Base-by-base conservation (phyloP, 352 stramenopile genomes). In the Globisporangium spinosum region DNA sequence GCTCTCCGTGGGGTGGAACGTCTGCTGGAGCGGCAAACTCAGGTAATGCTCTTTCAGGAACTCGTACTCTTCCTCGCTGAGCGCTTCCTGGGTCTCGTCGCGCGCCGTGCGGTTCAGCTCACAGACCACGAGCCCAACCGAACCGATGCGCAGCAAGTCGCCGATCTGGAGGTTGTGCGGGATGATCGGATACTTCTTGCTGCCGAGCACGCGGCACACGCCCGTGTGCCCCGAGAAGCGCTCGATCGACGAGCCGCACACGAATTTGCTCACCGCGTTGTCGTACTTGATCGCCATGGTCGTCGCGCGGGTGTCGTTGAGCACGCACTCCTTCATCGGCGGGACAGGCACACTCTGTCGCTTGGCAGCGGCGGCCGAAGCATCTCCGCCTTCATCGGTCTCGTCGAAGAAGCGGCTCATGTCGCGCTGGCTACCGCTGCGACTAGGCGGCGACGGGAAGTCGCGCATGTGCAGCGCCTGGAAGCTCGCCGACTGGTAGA, bases 181-280 rank as follows among this genome's bases (percentile, higher is more conserved):
- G 58, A 89, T 91, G 34, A 90, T 82, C 4, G 84, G 82, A 58
- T 94, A 90, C 64, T 93, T 93, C 67, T 95, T 94, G 55, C 88
- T 95, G 32, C 90, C 90, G 22, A 98, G 77, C 56, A 98, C 90
- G 68, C 88, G 77, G 69, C 91, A 97, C 43, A 96, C 93, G 49
- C 91, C 90, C 43, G 90, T 96, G 76, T 98, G 91, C 29, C 90
- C 88, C 47, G 89, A 97, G 76, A 98, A 98, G 5, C 89, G 77
- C 71, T 98, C 91, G 66, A 95, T 92, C 5, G 83, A 93, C 66
- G 87, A 92, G 5, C 87, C 87, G 68, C 87, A 95, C 2, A 95
- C 85, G 61, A 92, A 95, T 62, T 91, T 92, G 1, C 76, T 77
- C 53, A 90, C 72, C 0, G 54, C 22, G 20, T 69, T 68, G 57